Evolutionary conservation across 768 basidiomycete species (phyloP).

Genomic region (Macrolepiota dolichaula): DNA sequence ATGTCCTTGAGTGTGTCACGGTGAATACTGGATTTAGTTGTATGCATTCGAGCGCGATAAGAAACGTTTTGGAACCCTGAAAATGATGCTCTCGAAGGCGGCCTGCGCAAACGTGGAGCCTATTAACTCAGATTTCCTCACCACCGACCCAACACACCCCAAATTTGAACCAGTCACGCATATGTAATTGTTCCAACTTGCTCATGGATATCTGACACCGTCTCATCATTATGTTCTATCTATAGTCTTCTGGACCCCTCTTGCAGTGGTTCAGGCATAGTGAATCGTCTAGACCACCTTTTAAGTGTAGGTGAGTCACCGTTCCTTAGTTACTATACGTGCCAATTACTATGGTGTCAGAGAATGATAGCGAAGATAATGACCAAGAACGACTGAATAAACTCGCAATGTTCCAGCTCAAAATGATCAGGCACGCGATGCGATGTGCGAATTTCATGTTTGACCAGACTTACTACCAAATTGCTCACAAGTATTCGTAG

Average conservation of each 20-base stretch:
- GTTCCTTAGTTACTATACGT: background rate
- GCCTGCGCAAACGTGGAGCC: slow-evolving; percentile 78
- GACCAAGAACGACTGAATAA: slow-evolving; percentile 74
- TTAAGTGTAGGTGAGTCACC: slow-evolving; percentile 59
- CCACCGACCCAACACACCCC: slow-evolving; percentile 61
- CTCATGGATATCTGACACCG: background rate
- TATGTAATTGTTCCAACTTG: slow-evolving; percentile 55
- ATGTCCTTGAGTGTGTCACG: background rate
- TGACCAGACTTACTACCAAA: slow-evolving; percentile 1
- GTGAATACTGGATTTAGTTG: slow-evolving; percentile 37
- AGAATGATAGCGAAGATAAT: slow-evolving; percentile 52
- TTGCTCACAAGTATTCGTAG: slow-evolving; percentile 33
- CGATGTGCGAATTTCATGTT: slow-evolving; percentile 53
- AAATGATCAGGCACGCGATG: slow-evolving; percentile 94
- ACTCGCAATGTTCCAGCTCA: slow-evolving; percentile 83
- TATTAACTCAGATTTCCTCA: slow-evolving; percentile 80
- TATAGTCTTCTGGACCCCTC: slow-evolving; percentile 93
- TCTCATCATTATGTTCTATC: background rate
- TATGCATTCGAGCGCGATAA: slow-evolving; percentile 89
- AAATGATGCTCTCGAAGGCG: slow-evolving; percentile 82
- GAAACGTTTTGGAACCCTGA: slow-evolving; percentile 77
- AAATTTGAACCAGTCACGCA: slow-evolving; percentile 73
- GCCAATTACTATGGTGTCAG: slow-evolving; percentile 25
- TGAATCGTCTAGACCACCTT: slow-evolving; percentile 85
- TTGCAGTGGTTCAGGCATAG: slow-evolving; percentile 92